Evolutionary conservation across 805 yeast species (phyloP), one percentile per base, ranked within the genome.

Genomic region (Candida sakaeoensis): DNA sequence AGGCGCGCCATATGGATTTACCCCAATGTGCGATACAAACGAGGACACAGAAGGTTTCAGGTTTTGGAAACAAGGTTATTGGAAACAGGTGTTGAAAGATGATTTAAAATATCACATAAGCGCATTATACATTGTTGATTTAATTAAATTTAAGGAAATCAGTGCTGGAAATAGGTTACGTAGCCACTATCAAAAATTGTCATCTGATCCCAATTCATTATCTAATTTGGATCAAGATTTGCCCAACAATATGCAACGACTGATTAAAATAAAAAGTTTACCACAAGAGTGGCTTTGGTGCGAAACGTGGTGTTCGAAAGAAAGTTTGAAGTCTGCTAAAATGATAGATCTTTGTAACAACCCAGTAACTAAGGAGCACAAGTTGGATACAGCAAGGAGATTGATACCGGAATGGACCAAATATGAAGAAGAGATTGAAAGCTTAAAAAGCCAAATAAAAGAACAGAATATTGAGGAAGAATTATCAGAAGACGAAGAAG

Each of bases 1-100:
- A 34, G 95, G 88, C 4, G 86, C 91, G 0, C 86, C 95, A 2
- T 90, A 90, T 54, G 95, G 90, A 1, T 87, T 75, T 56, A 77
- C 87, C 0, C 96, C 95, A 28, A 85, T 82, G 96, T 80, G 90
- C 48, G 91, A 85, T 37, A 81, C 89, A 0, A 67, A 91, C 36
- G 60, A 60, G 18, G 95, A 85, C 49, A 83, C 82, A 82, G 91
- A 85, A 54, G 95, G 91, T 0, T 86, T 72, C 58, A 60, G 93
- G 47, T 93, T 91, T 63, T 93, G 98, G 99, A 83, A 88, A 52
- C 76, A 79, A 45, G 98, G 97, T 0, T 91, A 87, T 59, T 91
- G 99, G 99, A 65, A 77, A 43, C 69, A 71, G 3, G 70, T 73
- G 18, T 64, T 91, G 31, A 76, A 74, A 25, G 73, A 78, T 29